Percentiles rank a stretch among this genome's conserved stretches.
phyloP scores from a whole-genome alignment of 257 asterid species.

The Capsicum rhomboideum region DNA sequence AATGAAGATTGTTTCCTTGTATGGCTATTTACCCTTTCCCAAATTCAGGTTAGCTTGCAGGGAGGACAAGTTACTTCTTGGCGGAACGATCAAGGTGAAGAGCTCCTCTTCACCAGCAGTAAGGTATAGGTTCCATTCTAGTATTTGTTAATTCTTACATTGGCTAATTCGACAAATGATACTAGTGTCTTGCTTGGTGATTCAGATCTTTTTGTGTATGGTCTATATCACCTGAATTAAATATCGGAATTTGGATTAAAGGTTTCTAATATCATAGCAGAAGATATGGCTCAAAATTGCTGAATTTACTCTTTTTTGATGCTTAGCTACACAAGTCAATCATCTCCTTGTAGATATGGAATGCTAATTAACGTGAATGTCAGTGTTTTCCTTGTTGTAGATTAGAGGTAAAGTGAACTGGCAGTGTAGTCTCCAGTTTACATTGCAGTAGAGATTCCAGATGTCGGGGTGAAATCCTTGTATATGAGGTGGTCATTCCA shows the following conservation, averaged over 20 bases:
- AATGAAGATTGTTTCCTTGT: not conserved
- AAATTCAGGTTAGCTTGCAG: constrained; percentile 62
- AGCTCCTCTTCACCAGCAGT: constrained; percentile 77
- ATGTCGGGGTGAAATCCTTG: not conserved
- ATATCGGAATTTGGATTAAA: not conserved
- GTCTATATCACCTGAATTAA: not conserved
- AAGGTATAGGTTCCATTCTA: constrained; percentile 42
- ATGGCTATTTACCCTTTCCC: not conserved
- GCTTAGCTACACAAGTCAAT: not conserved
- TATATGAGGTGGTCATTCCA: not conserved
- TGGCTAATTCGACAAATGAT: not conserved
- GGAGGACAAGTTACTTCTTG: constrained; percentile 93
- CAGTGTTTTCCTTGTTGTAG: not conserved
- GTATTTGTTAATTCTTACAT: not conserved
- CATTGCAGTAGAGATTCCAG: not conserved
- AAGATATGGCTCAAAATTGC: not conserved
- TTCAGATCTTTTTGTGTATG: not conserved
- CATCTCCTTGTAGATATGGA: not conserved
- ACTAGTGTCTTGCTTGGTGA: not conserved
- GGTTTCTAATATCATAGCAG: not conserved
- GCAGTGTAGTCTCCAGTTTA: not conserved
- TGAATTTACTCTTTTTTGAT: not conserved
- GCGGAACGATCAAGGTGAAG: constrained; percentile 89
- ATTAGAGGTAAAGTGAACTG: not conserved
- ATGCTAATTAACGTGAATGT: not conserved